A percentile compares a stretch with the other conserved stretches of the same genome.
Evolutionary conservation across 1,139 yeast species (phyloP).

Genomic region (Scheffersomyces lignicola): DNA sequence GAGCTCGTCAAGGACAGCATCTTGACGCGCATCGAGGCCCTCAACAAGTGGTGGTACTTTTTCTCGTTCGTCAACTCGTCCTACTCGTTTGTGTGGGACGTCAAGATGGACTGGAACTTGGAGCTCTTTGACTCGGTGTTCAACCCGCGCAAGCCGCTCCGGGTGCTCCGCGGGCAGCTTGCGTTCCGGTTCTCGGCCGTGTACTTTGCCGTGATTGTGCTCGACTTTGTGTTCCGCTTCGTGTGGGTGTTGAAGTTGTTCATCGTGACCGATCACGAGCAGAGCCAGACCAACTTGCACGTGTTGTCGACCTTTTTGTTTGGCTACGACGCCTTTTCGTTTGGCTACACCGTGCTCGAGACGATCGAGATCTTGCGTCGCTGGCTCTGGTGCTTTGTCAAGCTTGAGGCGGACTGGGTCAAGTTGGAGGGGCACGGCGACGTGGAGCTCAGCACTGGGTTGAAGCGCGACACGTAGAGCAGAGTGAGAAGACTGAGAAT

Average conservation of each 20-base stretch:
- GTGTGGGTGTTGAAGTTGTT: slow-evolving; percentile 69
- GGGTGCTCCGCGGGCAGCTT: slow-evolving; percentile 9
- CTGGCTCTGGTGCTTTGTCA: slow-evolving; percentile 85
- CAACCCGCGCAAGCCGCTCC: slow-evolving; percentile 7
- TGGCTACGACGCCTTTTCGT: slow-evolving; percentile 49
- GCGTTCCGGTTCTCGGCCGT: slow-evolving; percentile 10
- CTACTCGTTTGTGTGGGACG: slow-evolving; percentile 86
- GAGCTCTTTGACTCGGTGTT: slow-evolving; percentile 45
- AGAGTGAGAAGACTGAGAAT: too few species aligned
- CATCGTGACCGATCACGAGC: slow-evolving; percentile 27
- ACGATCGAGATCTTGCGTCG: slow-evolving; percentile 75
- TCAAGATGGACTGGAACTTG: slow-evolving; percentile 85
- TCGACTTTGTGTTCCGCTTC: slow-evolving; percentile 68
- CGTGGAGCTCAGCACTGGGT: too few species aligned
- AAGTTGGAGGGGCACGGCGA: slow-evolving; percentile 37
- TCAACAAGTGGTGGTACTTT: slow-evolving; percentile 49
- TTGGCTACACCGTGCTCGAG: slow-evolving; percentile 66
- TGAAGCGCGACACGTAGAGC: too few species aligned
- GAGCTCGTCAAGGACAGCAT: slow-evolving; percentile 9
- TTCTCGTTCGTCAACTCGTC: slow-evolving; percentile 62
- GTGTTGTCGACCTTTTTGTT: slow-evolving; percentile 33
- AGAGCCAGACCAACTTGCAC: slow-evolving; percentile 14
- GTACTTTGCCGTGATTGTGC: slow-evolving; percentile 55
- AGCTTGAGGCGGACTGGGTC: slow-evolving; percentile 75
- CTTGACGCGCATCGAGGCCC: slow-evolving; percentile 5